Evolutionary conservation across 441 rosid species (phyloP).

Genomic region (Mallotus japonicus): DNA sequence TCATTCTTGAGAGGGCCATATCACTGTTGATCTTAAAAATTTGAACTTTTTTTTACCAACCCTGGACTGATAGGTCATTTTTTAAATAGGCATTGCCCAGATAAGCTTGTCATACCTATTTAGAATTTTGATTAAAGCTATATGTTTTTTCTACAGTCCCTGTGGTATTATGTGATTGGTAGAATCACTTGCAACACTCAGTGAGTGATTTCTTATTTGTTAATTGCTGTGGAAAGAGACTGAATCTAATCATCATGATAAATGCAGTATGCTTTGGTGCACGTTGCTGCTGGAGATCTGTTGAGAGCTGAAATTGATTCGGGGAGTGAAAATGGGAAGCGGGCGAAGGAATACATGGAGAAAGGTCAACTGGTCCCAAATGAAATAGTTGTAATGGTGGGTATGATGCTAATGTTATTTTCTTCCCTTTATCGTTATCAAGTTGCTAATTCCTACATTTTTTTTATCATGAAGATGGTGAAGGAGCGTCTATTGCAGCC

Average conservation of each 20-base stretch:
- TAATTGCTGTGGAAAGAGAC: constrained; percentile 29
- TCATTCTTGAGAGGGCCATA: not conserved
- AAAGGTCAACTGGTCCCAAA: constrained; percentile 78
- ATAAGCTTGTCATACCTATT: not conserved
- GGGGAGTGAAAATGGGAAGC: constrained; percentile 81
- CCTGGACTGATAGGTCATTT: not conserved
- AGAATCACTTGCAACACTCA: constrained; percentile 15
- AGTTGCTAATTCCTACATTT: constrained; percentile 17
- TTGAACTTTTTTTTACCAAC: not conserved
- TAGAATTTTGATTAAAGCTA: constrained; percentile 17
- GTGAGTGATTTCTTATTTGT: constrained; percentile 28
- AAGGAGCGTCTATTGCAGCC: constrained; percentile 70
- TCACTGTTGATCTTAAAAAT: not conserved
- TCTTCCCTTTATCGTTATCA: not conserved
- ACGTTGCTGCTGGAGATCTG: constrained; percentile 90
- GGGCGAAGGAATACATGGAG: constrained; percentile 82
- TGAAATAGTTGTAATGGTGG: constrained; percentile 72
- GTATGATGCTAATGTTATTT: not conserved
- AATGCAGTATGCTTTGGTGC: constrained; percentile 90
- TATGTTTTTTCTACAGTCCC: constrained; percentile 2
- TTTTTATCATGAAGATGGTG: constrained; percentile 59
- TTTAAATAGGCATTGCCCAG: constrained; percentile 9
- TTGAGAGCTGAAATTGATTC: constrained; percentile 74
- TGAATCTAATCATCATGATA: constrained; percentile 39
- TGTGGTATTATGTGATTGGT: constrained; percentile 12